Base-by-base conservation (phyloP, 345 rosid species). In the Triadica sebifera region DNA sequence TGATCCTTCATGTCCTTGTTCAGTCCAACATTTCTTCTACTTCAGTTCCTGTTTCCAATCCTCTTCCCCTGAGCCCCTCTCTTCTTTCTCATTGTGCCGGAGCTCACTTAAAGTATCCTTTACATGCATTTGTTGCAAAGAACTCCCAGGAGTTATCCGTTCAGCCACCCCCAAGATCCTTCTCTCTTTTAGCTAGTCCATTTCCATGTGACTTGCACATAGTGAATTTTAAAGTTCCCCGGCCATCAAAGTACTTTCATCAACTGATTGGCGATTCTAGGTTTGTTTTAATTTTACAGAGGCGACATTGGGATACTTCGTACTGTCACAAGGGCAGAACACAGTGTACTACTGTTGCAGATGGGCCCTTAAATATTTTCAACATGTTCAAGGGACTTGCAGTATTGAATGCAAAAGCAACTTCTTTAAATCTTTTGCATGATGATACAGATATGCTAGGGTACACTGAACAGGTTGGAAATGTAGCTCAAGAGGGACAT, bases 171-270 rank as follows among this genome's bases (percentile, higher is more conserved):
- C 72, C 81, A 1, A 79, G 84, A 77, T 70, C 92, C 1, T 90
- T 93, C 79, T 82, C 96, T 50, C 94, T 98, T 78, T 77, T 95
- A 75, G 80, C 91, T 58, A 79, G 86, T 78, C 78, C 94, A 46
- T 73, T 90, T 61, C 99, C 99, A 0, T 95, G 99, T 76, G 98
- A 93, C 78, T 75, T 95, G 75, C 99, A 95, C 80, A 82, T 95
- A 6, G 96, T 95, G 74, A 91, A 84, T 78, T 84, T 95, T 29
- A 95, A 95, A 80, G 96, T 90, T 69, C 93, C 97, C 2, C 86
- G 91, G 78, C 96, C 91, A 24, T 78, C 87, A 29, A 91, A 90
- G 69, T 91, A 83, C 77, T 81, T 92, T 73, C 92, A 81, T 79
- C 92, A 80, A 66, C 61, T 78, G 38, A 83, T 65, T 13, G 93